A percentile compares a stretch with the other conserved stretches of the same genome.
Conservation (phyloP, 768 basidiomycete species). For the Suillus weaverae region DNA sequence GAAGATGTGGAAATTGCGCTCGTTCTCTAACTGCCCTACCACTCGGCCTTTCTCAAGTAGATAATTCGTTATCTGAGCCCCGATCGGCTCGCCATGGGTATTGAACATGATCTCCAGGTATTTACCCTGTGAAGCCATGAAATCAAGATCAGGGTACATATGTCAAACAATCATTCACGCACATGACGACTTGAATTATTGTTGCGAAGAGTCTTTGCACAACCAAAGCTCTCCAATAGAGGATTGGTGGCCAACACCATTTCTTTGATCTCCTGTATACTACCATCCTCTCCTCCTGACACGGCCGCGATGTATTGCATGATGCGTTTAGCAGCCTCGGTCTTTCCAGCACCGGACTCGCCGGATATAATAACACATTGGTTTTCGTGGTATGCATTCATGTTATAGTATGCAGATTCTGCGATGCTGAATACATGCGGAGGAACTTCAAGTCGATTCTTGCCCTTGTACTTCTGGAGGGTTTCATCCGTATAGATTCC, state of each 20-base stretch:
- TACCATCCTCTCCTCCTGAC: constrained; percentile 81
- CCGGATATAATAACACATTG: constrained; percentile 99
- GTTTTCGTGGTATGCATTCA: constrained; percentile 99
- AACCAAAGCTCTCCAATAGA: constrained; percentile 95
- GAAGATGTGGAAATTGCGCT: constrained; percentile 98
- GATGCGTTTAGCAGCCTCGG: constrained; percentile 97
- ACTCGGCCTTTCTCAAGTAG: constrained; percentile 95
- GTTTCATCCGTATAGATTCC: constrained; percentile 96
- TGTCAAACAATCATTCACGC: constrained; percentile 34
- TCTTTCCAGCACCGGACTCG: constrained; percentile 98
- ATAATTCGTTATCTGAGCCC: constrained; percentile 98
- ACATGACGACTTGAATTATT: constrained; percentile 99
- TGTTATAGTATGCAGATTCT: constrained; percentile 96
- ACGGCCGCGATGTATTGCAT: constrained; percentile 99
- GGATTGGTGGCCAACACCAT: constrained; percentile 99
- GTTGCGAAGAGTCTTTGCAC: constrained; percentile 97
- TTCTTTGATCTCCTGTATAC: constrained; percentile 97
- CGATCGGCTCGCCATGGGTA: constrained; percentile 85
- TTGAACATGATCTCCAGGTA: constrained; percentile 99
- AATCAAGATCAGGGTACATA: neutral
- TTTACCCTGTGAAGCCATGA: constrained; percentile 69
- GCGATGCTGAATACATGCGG: constrained; percentile 98
- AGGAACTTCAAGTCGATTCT: constrained; percentile 96
- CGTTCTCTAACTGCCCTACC: constrained; percentile 93
- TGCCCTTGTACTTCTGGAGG: constrained; percentile 84